A percentile compares a stretch with the other conserved stretches of the same genome.
Evolutionary conservation across 148 eudicot species (phyloP).

Genomic region (Chenopodium album): DNA sequence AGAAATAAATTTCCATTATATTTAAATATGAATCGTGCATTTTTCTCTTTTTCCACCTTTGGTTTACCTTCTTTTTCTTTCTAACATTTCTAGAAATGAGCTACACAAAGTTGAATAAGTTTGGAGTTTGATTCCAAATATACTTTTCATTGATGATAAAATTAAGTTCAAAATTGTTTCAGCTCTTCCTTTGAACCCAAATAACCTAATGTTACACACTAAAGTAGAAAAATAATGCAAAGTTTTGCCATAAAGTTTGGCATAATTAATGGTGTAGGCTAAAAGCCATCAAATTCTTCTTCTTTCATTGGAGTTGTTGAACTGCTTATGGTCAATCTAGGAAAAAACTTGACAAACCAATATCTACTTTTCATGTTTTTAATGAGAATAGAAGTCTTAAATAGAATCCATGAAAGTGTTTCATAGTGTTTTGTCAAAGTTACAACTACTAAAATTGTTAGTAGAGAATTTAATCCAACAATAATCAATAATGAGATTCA

Average conservation of each 20-base stretch:
- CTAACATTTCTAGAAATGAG: no score
- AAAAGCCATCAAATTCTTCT: not conserved
- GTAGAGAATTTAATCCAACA: not conserved
- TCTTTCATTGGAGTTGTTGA: not conserved
- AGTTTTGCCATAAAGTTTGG: not conserved
- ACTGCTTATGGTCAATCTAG: not conserved
- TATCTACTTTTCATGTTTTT: not conserved
- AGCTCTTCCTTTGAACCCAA: no score
- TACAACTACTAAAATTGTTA: not conserved
- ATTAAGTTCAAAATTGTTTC: no score
- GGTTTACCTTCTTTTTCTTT: no score
- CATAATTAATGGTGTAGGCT: not conserved
- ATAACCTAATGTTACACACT: not conserved
- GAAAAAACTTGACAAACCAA: not conserved
- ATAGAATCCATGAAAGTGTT: not conserved
- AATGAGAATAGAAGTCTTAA: constrained; percentile 5
- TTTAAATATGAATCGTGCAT: no score
- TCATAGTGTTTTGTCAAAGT: not conserved
- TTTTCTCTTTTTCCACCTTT: no score
- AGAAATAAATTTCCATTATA: no score
- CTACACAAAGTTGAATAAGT: no score
- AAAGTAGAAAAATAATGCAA: not conserved
- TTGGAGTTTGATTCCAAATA: no score
- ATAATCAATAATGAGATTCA: no score
- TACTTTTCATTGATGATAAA: no score